A percentile compares a stretch with the other conserved stretches of the same genome.
Evolutionary conservation across 495 filamentous ascomycete genomes (phyloP).

Genomic region (Penicillium egyptiacum): DNA sequence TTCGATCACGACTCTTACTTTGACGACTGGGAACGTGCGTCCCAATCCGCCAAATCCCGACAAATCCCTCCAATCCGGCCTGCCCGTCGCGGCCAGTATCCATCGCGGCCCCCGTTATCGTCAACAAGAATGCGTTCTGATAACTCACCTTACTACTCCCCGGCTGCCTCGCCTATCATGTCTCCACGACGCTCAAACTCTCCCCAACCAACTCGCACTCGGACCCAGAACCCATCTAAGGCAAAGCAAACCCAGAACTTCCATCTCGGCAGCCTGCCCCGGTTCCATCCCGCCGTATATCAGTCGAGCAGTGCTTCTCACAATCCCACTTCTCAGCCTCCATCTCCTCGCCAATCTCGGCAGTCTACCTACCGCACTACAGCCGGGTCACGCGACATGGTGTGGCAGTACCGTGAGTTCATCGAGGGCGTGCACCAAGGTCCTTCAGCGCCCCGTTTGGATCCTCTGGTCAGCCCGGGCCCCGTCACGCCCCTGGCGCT

Average conservation of each 20-base stretch:
- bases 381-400: constrained; percentile 37
- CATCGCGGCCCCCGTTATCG: constrained; percentile 21
- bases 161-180: constrained; percentile 40
- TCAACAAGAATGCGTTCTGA: constrained; percentile 40
- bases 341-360: constrained; percentile 36
- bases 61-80: constrained; percentile 15
- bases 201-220: constrained; percentile 34
- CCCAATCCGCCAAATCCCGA: constrained; percentile 25
- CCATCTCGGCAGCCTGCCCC: constrained; percentile 45
- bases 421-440: constrained; percentile 38
- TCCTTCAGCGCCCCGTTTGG: constrained; percentile 63
- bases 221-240: constrained; percentile 32
- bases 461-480: constrained; percentile 70
- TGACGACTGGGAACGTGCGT: constrained; percentile 36
- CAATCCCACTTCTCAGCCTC: constrained; percentile 23
- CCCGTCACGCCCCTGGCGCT: constrained; percentile 76
- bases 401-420: constrained; percentile 43
- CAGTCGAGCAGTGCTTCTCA: constrained; percentile 31
- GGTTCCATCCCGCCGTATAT: constrained; percentile 52
- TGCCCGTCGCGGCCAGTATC: constrained; percentile 17
- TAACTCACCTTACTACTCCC: constrained; percentile 38
- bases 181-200: constrained; percentile 38
- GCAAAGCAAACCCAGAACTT: constrained; percentile 40
- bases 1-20: constrained; percentile 43
- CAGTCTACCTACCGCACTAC: constrained; percentile 37